Base-by-base conservation (phyloP, 768 basidiomycete genomes). In the Amanita jacksonii region DNA sequence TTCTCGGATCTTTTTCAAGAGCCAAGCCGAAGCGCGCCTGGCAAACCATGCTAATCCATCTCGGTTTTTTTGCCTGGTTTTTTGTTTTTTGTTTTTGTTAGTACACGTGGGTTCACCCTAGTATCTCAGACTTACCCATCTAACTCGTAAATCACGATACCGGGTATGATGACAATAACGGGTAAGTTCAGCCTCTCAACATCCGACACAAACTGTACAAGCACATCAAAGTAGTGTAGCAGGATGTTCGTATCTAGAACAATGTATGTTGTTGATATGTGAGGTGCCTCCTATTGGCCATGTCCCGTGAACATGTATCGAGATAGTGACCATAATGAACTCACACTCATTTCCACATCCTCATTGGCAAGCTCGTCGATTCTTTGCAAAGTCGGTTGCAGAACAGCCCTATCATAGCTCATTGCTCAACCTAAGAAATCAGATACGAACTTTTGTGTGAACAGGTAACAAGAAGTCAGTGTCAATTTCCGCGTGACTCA, bases 201-300 rank as follows among this genome's bases (percentile, higher is more conserved):
- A 55, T 84, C 80, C 8, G 69, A 65, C 33, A 81, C 75, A 54
- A 89, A 84, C 36, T 72, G 69, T 48, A 74, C 68, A 48, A 89
- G 59, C 30, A 75, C 68, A 43, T 78, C 76, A 47, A 87, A 72
- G 48, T 78, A 68, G 54, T 79, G 76, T 52, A 86, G 60, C 20
- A 91, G 65, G 49, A 89, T 74, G 52, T 90, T 91, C 22, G 87
- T 90, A 55, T 91, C 87, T 24, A 87, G 56, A 12, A 90, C 73
- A 40, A 89, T 53, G 51, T 72, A 74, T 13, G 64, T 62, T 27
- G 63, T 55, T 46, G 52, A 61, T 51, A 71, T 71, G 5, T 63
- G 61, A 28, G 72, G 66, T 8, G 63, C 64, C 72, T 78, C 46
- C 49, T 27, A 39, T 23, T 24, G 23, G n/a, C n/a, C n/a, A n/a